These are phyloP conservation scores for Musa acuminata DNA, from an alignment of 176 grass and related monocot genomes.

Conservation along the genomic window DNA sequence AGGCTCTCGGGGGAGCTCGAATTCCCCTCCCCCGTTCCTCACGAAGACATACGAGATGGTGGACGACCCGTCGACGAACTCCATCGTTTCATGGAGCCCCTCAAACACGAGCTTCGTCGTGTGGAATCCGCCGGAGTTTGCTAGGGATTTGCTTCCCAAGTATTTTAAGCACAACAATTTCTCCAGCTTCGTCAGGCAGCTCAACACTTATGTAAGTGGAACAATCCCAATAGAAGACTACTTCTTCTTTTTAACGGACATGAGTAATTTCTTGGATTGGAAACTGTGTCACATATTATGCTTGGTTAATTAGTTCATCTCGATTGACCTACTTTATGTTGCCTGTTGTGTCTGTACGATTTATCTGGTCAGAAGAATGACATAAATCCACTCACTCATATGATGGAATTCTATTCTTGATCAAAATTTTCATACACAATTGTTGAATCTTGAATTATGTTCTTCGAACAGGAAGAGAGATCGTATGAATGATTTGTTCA, in stretches of 20 bases:
- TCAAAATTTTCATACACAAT: too few relatives aligned
- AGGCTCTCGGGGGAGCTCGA: conserved; percentile 34
- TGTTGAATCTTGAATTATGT: too few relatives aligned
- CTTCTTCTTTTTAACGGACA: not conserved
- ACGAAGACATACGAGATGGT: conserved; percentile 99
- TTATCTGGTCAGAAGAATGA: too few relatives aligned
- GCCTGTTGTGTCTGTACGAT: too few relatives aligned
- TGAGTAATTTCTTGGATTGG: not conserved
- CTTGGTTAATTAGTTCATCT: too few relatives aligned
- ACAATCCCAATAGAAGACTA: not conserved
- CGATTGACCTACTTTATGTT: too few relatives aligned
- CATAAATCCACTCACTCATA: too few relatives aligned
- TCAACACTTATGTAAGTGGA: conserved; percentile 31
- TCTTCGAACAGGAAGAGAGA: not conserved
- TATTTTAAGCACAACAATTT: conserved; percentile 11
- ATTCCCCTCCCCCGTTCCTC: conserved; percentile 82
- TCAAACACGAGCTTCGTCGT: conserved; percentile 22
- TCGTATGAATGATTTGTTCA: not conserved
- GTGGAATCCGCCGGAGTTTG: conserved; percentile 4
- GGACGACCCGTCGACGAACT: conserved; percentile 65
- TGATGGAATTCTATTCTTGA: too few relatives aligned
- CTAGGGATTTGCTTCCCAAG: not conserved
- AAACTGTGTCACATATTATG: not conserved
- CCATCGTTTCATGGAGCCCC: conserved; percentile 66
- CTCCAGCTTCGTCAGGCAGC: conserved; percentile 15